phyloP scores from a whole-genome alignment of 1,284 basidiomycete species.

The Marasmius fiardii region DNA sequence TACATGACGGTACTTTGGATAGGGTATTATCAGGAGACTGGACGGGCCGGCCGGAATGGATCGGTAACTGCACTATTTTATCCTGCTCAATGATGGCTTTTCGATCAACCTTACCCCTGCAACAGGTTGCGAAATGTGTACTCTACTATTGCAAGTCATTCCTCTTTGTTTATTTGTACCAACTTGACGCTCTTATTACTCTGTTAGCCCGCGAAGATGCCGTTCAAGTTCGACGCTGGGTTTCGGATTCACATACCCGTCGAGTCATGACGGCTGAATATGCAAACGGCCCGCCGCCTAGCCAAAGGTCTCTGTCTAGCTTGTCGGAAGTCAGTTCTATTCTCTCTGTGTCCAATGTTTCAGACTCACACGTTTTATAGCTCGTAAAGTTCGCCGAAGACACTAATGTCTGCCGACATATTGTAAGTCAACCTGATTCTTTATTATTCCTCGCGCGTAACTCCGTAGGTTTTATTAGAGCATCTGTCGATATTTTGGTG shows the following conservation, averaged over 20 bases:
- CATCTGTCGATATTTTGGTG: constrained; percentile 85
- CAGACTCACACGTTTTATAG: constrained; percentile 30
- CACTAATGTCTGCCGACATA: constrained; percentile 64
- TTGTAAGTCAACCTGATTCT: constrained; percentile 58
- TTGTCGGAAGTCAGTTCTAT: constrained; percentile 50
- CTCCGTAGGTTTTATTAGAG: constrained; percentile 30
- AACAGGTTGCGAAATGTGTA: constrained; percentile 76
- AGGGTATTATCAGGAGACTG: constrained; percentile 91
- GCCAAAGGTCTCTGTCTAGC: constrained; percentile 65
- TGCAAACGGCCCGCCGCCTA: constrained; percentile 51
- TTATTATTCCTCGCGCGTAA: no score
- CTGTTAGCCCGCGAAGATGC: constrained; percentile 76
- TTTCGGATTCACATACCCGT: constrained; percentile 44
- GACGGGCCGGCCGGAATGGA: constrained; percentile 83
- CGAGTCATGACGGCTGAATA: constrained; percentile 36
- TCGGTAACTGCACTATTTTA: constrained; percentile 40
- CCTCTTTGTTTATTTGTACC: background rate
- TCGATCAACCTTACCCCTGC: background rate
- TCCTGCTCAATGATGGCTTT: background rate
- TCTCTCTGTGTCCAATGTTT: constrained; percentile 4
- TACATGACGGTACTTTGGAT: background rate
- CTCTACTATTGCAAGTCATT: constrained; percentile 71
- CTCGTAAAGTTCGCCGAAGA: constrained; percentile 69
- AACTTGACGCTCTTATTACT: background rate
- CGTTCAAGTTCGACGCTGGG: constrained; percentile 47